These are phyloP conservation scores for Puccinia triticina DNA, from an alignment of 1,284 basidiomycete species.

Conservation along the genomic window DNA sequence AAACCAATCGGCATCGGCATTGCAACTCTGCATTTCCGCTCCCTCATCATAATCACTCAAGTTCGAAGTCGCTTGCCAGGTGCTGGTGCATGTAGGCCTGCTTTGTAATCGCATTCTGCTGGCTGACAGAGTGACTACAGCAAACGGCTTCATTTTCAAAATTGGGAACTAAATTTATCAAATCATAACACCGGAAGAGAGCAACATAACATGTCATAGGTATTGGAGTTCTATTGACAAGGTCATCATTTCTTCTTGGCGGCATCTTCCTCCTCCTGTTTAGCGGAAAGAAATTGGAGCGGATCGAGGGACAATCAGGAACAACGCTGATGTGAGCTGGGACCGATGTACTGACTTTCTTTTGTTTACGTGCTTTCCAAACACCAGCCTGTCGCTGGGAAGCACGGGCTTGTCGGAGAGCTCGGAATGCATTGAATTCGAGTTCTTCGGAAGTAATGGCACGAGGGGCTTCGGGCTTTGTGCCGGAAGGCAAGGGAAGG, in stretches of 20 bases:
- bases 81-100: too few species aligned
- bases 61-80: too few species aligned
- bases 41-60: too few species aligned
- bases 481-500: slow-evolving; percentile 67
- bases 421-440: slow-evolving; percentile 76
- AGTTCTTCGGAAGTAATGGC: slow-evolving; percentile 92
- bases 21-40: too few species aligned
- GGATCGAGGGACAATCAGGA: background rate
- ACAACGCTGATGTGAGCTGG: background rate
- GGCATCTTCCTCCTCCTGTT: slow-evolving; percentile 46
- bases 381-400: slow-evolving; percentile 81
- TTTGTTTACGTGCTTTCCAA: slow-evolving; percentile 70
- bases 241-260: slow-evolving; percentile 44
- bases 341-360: slow-evolving; percentile 68
- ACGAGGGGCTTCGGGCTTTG: slow-evolving; percentile 77
- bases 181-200: too few species aligned
- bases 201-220: too few species aligned
- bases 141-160: too few species aligned
- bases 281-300: background rate
- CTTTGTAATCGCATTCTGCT: too few species aligned
- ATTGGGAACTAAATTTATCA: too few species aligned
- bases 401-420: slow-evolving; percentile 84
- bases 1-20: too few species aligned
- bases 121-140: too few species aligned
- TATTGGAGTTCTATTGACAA: too few species aligned